These are phyloP conservation scores for California macrophylla DNA, from an alignment of 441 rosid species.

Conservation along the genomic window DNA sequence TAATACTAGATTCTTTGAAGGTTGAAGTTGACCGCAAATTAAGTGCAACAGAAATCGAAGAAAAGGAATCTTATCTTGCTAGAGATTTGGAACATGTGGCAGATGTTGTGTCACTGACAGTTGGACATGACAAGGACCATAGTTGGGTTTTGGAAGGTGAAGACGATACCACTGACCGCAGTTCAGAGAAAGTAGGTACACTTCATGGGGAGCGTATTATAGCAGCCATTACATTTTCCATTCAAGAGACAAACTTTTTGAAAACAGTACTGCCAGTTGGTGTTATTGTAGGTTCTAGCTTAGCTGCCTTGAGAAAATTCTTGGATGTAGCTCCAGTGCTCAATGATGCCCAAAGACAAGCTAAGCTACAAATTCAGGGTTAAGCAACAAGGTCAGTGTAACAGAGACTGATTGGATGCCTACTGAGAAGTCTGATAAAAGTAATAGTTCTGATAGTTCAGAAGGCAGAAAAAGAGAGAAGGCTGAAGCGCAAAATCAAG, in stretches of 20 bases:
- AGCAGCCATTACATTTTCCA: constrained; percentile 61
- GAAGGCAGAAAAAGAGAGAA: constrained; percentile 23
- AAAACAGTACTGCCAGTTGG: constrained; percentile 73
- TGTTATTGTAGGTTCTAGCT: constrained; percentile 73
- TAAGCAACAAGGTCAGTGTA: constrained; percentile 19
- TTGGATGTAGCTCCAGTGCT: constrained; percentile 44
- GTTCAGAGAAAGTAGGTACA: constrained; percentile 44
- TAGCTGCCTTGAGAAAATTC: constrained; percentile 78
- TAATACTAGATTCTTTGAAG: constrained; percentile 56
- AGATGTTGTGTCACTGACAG: constrained; percentile 48
- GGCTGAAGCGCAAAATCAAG: constrained; percentile 26
- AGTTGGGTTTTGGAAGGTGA: constrained; percentile 33
- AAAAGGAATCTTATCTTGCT: constrained; percentile 45
- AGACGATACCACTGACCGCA: constrained; percentile 16
- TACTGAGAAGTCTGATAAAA: constrained; percentile 21
- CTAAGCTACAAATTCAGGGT: constrained; percentile 23
- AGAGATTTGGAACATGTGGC: constrained; percentile 67
- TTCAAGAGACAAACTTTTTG: constrained; percentile 55
- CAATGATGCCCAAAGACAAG: constrained; percentile 23
- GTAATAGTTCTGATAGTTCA: constrained; percentile 18
- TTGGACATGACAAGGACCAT: constrained; percentile 30
- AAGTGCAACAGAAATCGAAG: constrained; percentile 45
- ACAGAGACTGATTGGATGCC: constrained; percentile 20
- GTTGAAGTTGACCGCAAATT: constrained; percentile 68
- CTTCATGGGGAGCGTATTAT: constrained; percentile 52